A percentile compares a stretch with the other conserved stretches of the same genome.
Conservation (phyloP, 2,329 filamentous ascomycete species). For the Diplodia seriata region DNA sequence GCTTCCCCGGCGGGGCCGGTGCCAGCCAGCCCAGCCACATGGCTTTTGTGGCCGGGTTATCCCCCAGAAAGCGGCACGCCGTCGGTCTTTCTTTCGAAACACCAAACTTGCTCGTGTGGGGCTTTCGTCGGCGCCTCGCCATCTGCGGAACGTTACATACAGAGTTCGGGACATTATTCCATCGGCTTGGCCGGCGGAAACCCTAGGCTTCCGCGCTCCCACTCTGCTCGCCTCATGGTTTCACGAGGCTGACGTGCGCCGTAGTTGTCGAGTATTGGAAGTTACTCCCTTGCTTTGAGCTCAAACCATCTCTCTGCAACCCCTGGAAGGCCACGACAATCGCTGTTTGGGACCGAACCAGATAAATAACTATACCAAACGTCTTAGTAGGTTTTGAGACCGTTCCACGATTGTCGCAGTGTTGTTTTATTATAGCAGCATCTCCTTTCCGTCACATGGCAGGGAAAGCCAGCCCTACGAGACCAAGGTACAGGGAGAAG, state of each 20-base stretch:
- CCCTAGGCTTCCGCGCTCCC: not conserved
- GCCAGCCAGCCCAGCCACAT: conserved; percentile 15
- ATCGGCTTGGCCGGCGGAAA: not conserved
- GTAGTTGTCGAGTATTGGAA: not conserved
- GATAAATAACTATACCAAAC: not conserved
- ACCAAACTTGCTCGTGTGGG: not conserved
- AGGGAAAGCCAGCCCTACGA: not conserved
- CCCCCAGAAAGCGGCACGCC: not conserved
- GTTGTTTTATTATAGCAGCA: not conserved
- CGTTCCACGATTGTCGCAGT: not conserved
- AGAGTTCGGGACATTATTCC: not conserved
- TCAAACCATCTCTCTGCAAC: not conserved
- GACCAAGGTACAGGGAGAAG: not conserved
- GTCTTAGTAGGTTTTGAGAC: not conserved
- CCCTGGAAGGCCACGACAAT: not conserved
- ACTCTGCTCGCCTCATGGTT: not conserved
- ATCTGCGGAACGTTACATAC: too few species aligned
- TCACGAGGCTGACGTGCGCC: not conserved
- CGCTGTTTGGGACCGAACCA: not conserved
- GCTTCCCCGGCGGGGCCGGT: not conserved
- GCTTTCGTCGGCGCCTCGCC: too few species aligned
- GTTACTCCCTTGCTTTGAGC: not conserved
- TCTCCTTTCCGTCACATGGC: not conserved
- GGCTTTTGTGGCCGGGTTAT: not conserved
- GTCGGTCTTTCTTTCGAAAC: conserved; percentile 2